phyloP scores from a whole-genome alignment of 1,284 basidiomycete species.

The Ceratobasidium sp. region DNA sequence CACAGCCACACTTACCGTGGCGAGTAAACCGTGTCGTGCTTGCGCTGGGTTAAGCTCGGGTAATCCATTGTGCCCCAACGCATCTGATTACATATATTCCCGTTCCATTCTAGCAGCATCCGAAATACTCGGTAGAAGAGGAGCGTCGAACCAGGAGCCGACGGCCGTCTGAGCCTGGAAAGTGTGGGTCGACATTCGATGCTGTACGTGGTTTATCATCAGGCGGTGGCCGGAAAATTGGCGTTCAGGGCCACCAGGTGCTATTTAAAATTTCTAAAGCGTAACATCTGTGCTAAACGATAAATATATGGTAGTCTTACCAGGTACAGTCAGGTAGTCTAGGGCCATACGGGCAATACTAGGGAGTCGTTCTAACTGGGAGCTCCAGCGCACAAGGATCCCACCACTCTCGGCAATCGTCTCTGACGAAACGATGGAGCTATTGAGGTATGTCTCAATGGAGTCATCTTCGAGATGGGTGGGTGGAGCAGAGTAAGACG shows the following conservation, averaged over 20 bases:
- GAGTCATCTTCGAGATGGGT: too few species aligned
- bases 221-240: constrained; percentile 5
- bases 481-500: too few species aligned
- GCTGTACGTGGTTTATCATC: constrained; percentile 22
- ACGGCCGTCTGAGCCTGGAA: constrained; percentile 33
- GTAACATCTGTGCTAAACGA: too few species aligned
- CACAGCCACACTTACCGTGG: constrained; percentile 10
- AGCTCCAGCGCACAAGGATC: not conserved
- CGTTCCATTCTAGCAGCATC: not conserved
- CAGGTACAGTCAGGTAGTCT: not conserved
- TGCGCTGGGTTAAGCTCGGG: not conserved
- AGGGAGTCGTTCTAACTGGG: not conserved
- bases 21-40: not conserved
- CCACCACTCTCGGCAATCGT: too few species aligned
- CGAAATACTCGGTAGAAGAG: not conserved
- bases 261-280: constrained; percentile 1
- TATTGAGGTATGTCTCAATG: not conserved
- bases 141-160: constrained; percentile 17
- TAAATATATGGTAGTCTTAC: too few species aligned
- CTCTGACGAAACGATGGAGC: constrained; percentile 1
- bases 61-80: not conserved
- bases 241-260: not conserved
- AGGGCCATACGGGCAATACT: constrained; percentile 6
- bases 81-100: not conserved
- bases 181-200: not conserved